Percentiles rank a stretch among this genome's conserved stretches.
Evolutionary conservation across 2,329 filamentous ascomycete species (phyloP).

Genomic region (Arachnomyces sp.): DNA sequence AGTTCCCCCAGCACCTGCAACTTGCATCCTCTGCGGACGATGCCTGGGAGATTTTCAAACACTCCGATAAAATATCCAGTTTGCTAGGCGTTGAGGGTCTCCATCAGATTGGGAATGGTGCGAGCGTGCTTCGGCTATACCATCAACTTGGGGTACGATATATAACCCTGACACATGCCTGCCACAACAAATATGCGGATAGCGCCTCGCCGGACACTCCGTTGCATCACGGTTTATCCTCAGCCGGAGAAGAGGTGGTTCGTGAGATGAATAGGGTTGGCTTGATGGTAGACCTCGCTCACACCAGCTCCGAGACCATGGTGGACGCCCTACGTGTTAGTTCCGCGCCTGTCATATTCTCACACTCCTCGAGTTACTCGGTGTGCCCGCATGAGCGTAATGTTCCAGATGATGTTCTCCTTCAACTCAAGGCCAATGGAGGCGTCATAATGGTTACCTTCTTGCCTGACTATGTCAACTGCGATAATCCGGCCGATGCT

Average conservation of each 20-base stretch:
- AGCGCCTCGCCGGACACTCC: conserved; percentile 54
- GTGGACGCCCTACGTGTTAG: conserved; percentile 72
- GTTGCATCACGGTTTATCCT: conserved; percentile 59
- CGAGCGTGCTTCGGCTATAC: conserved; percentile 61
- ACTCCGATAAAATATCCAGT: conserved; percentile 64
- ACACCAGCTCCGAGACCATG: conserved; percentile 76
- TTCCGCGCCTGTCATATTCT: conserved; percentile 77
- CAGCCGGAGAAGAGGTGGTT: conserved; percentile 60
- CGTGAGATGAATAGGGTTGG: conserved; percentile 90
- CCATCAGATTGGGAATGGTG: conserved; percentile 82
- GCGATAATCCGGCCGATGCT: conserved; percentile 56
- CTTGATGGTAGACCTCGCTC: conserved; percentile 86
- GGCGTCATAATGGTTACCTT: conserved; percentile 92
- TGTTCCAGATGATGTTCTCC: conserved; percentile 74
- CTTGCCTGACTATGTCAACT: conserved; percentile 72
- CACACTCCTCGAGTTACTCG: conserved; percentile 72
- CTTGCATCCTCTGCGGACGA: conserved; percentile 46
- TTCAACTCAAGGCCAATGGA: conserved; percentile 64
- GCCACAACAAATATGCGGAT: conserved; percentile 83
- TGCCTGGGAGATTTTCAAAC: conserved; percentile 57
- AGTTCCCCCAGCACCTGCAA: conserved; percentile 59
- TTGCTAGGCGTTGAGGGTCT: conserved; percentile 78
- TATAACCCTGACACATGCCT: conserved; percentile 85
- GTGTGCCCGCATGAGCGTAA: conserved; percentile 86
- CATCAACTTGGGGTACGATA: conserved; percentile 76